Percentiles rank a stretch among this genome's conserved stretches.
Conservation (phyloP, 164 flowering plant species). For the Pachysandra terminalis region DNA sequence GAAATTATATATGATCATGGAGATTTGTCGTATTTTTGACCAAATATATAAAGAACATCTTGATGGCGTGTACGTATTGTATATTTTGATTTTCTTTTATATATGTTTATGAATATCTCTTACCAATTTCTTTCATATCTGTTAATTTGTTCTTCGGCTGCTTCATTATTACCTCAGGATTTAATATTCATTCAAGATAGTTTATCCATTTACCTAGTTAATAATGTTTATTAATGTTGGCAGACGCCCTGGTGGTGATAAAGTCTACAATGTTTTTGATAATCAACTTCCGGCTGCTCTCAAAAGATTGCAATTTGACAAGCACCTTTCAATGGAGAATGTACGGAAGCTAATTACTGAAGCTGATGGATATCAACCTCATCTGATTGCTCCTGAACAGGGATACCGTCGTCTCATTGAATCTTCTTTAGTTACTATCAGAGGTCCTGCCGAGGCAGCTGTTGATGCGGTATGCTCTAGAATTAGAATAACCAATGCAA, state of each 20-base stretch:
- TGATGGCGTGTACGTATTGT: conserved; percentile 65
- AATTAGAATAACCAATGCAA: neutral
- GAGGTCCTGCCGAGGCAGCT: conserved; percentile 73
- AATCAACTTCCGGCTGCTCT: conserved; percentile 80
- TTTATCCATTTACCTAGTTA: neutral
- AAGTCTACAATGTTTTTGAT: conserved; percentile 69
- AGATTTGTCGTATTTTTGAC: conserved; percentile 75
- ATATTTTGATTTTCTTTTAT: neutral
- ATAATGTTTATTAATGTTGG: conserved; percentile 8
- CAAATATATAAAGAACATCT: conserved; percentile 85
- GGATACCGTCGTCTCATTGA: conserved; percentile 79
- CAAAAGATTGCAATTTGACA: conserved; percentile 81
- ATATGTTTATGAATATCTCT: neutral
- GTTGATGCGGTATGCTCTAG: conserved; percentile 61
- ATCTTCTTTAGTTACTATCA: conserved; percentile 49
- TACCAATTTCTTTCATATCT: too few species aligned
- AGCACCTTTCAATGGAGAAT: conserved; percentile 79
- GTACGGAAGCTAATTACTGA: conserved; percentile 72
- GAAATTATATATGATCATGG: conserved; percentile 74
- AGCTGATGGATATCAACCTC: conserved; percentile 96
- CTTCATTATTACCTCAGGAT: neutral
- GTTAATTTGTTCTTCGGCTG: too few species aligned
- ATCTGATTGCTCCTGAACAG: conserved; percentile 84
- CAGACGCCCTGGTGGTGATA: conserved; percentile 92
- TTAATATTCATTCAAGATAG: neutral